Base-by-base conservation (phyloP, 1,284 basidiomycete genomes). In the Pseudozyma tsukubaensis region DNA sequence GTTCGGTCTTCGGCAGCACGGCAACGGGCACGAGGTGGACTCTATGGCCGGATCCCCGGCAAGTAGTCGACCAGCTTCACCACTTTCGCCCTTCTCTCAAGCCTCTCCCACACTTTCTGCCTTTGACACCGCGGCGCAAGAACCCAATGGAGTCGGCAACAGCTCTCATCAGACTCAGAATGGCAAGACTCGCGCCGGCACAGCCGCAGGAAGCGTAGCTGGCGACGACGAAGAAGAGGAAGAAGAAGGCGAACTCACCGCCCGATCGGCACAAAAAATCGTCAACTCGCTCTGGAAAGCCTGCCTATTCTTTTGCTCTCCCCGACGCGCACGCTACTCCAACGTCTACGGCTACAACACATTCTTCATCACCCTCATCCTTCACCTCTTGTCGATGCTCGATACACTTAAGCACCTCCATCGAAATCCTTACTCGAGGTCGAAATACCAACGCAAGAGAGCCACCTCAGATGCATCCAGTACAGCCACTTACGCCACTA, bases 321-420 rank as follows among this genome's bases (percentile, higher is more conserved):
- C 68, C 13, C 40, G 12, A 0, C 58, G 68, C 7, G 47, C 58
- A 1, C 50, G 62, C 5, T 71, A 64, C 49, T 57, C 58, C 10
- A 63, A 65, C 21, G 42, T 65, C 14, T 71, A 65, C 50, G 68
- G 68, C 2, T 71, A 71, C 62, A 71, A 71, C 59, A 71, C 68
- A 2, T 71, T 71, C 34, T 61, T 71, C 58, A 60, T 71, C 35
- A 71, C 68, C 4, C 55, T 71, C 11, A 39, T 24, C 1, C 29
- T 65, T 16, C 62, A 71, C 32, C 32, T 65, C 18, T 18, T 64
- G 29, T 58, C 55, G 7, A 71, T 60, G 58, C 3, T 71, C 13
- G 62, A 71, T 42, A 71, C 68, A n/a, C 51, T 71, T 10, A 63
- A 60, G 39, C 68, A 58, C 44, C 37, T 71, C 3, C 43, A 65